Base-by-base conservation (phyloP, 805 yeast genomes). In the Yarrowia deformans region DNA sequence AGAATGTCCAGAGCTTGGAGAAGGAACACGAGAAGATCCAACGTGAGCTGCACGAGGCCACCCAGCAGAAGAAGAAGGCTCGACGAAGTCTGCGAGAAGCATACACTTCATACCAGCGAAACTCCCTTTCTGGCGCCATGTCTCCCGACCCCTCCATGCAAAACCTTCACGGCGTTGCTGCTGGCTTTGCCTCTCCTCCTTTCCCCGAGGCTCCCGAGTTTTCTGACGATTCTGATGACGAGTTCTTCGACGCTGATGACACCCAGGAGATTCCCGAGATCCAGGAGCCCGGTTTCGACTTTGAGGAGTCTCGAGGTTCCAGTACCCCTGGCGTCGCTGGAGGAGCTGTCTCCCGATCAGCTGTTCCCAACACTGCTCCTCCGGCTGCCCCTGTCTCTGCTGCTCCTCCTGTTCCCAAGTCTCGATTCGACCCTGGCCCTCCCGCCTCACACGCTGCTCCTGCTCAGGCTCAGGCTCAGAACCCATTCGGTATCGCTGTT, bases 1-100 rank as follows among this genome's bases (percentile, higher is more conserved):
- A 73, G 72, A 81, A 72, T 79, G 80, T 75, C 74, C 81, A 74
- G 74, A 81, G 71, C 73, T 74, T 75, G 73, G 84, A 82, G 69
- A 69, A 76, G 46, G 82, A 81, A 71, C 78, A 77, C 58, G 81
- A 79, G 64, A 73, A 74, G 70, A 76, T 81, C 48, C 81, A 80
- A 71, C 81, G 77, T 13, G 75, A 78, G 68, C 72, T 82, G 8
- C 75, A 75, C 46, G 70, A 70, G 45, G 77, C 78, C 6, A 72
- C 76, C 39, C 74, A 74, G 60, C 76, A 78, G 70, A 73, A 77
- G 69, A 74, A 76, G 67, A 76, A 76, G 48, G 74, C 75, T 18
- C 70, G 73, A 46, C 72, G 73, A 52, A 73, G 73, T 23, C 63
- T 75, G 23, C 69, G 69, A 43, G 73, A 69, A 16, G 74, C 70